These are phyloP conservation scores for Lactarius indigo DNA, from an alignment of 768 basidiomycete species.

Conservation along the genomic window DNA sequence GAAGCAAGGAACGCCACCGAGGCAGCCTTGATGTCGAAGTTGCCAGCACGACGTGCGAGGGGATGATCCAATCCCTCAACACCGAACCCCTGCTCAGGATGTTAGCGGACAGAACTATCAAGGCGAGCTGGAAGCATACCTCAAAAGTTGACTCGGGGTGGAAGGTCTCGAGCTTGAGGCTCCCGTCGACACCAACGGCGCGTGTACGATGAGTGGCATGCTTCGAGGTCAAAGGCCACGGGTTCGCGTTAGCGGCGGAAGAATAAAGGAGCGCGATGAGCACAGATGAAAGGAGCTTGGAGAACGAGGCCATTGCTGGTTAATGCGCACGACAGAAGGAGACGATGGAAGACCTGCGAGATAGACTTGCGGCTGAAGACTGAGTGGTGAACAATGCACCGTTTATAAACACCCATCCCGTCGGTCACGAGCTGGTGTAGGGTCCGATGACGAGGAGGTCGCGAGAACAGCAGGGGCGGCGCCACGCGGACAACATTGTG, in stretches of 20 bases:
- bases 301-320: slow-evolving; percentile 23
- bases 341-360: neutral
- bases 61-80: slow-evolving; percentile 27
- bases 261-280: slow-evolving; percentile 28
- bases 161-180: slow-evolving; percentile 28
- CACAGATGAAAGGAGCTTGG: slow-evolving; percentile 27
- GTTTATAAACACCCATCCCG: neutral
- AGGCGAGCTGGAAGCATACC: slow-evolving; percentile 14
- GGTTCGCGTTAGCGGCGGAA: slow-evolving; percentile 26
- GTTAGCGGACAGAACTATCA: neutral
- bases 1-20: slow-evolving; percentile 28
- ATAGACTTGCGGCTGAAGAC: neutral
- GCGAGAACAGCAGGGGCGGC: neutral
- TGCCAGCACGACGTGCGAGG: slow-evolving; percentile 26
- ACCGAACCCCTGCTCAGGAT: slow-evolving; percentile 28
- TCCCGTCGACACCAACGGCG: slow-evolving; percentile 19
- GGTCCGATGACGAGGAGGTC: neutral
- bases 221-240: slow-evolving; percentile 24
- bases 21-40: slow-evolving; percentile 27
- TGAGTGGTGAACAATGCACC: neutral
- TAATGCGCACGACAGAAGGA: neutral
- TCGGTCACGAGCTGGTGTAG: neutral
- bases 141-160: slow-evolving; percentile 31
- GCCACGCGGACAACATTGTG: neutral
- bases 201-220: slow-evolving; percentile 29